A percentile compares a stretch with the other conserved stretches of the same genome.
These are phyloP conservation scores for Populus trichocarpa DNA, from an alignment of 441 rosid species.

Conservation along the genomic window DNA sequence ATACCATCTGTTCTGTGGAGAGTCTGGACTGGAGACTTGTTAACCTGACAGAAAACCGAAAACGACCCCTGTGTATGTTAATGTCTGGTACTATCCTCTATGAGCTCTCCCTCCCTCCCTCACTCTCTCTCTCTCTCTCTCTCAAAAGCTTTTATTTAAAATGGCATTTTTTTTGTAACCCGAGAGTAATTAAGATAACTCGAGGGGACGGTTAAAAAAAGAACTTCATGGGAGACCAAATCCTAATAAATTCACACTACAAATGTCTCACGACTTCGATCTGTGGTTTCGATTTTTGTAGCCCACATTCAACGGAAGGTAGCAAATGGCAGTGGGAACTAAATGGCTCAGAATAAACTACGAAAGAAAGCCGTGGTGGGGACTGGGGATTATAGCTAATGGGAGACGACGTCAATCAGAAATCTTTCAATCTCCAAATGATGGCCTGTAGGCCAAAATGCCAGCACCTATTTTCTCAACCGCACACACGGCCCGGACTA, in stretches of 20 bases:
- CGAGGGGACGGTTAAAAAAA: neutral
- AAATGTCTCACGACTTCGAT: neutral
- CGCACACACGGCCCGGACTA: slow-evolving; percentile 23
- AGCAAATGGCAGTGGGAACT: neutral
- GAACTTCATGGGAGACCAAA: neutral
- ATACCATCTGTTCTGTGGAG: too few relatives aligned
- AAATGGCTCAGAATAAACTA: neutral
- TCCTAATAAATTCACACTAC: neutral
- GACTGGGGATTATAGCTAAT: neutral
- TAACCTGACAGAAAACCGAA: too few relatives aligned
- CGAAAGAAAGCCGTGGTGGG: neutral
- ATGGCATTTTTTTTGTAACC: neutral
- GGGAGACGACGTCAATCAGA: neutral
- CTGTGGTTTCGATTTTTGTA: too few relatives aligned
- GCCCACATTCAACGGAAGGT: neutral
- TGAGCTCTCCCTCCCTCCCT: too few relatives aligned
- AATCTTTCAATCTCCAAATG: slow-evolving; percentile 10
- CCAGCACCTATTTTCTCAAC: slow-evolving; percentile 20
- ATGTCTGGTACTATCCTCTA: too few relatives aligned
- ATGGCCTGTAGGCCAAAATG: slow-evolving; percentile 13
- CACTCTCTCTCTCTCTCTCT: too few relatives aligned
- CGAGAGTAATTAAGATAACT: neutral
- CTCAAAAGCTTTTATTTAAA: too few relatives aligned
- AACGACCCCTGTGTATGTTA: too few relatives aligned
- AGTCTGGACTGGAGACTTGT: too few relatives aligned